phyloP scores from a whole-genome alignment of 129 eudicot genomes.

The Pittosporum tobira region DNA sequence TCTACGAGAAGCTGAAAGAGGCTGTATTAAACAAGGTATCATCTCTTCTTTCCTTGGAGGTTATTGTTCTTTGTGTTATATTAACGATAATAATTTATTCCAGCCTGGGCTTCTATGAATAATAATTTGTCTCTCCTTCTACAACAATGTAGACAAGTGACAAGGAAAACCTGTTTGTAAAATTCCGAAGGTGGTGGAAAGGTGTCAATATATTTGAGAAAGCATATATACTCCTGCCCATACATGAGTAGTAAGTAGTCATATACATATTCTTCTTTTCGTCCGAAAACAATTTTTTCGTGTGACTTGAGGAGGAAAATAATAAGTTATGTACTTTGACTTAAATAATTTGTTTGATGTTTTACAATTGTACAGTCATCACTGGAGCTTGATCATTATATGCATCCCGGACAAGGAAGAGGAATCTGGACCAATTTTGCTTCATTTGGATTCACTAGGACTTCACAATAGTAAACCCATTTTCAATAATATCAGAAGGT shows the following conservation, averaged over 20 bases:
- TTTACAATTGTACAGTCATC: constrained; percentile 42
- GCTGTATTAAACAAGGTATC: constrained; percentile 46
- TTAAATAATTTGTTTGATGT: too few species aligned
- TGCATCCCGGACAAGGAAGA: constrained; percentile 68
- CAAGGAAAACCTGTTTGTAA: constrained; percentile 42
- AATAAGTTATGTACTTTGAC: too few species aligned
- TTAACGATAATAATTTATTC: neutral
- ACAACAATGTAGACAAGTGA: constrained; percentile 44
- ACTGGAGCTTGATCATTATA: constrained; percentile 89
- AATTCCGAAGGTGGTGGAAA: constrained; percentile 96
- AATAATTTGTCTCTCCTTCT: constrained; percentile 13
- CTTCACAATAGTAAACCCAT: constrained; percentile 46
- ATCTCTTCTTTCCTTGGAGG: too few species aligned
- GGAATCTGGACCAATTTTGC: constrained; percentile 56
- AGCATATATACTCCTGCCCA: constrained; percentile 73
- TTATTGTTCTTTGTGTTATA: too few species aligned
- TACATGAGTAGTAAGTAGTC: constrained; percentile 77
- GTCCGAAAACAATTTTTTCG: too few species aligned
- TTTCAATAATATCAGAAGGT: constrained; percentile 57
- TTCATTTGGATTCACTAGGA: constrained; percentile 90
- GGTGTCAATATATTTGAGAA: constrained; percentile 74
- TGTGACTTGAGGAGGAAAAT: too few species aligned
- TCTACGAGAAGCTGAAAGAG: constrained; percentile 65
- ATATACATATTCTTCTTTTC: too few species aligned
- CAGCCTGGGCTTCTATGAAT: neutral